Conservation (phyloP, 179 eudicot species). For the Dionaea muscipula region DNA sequence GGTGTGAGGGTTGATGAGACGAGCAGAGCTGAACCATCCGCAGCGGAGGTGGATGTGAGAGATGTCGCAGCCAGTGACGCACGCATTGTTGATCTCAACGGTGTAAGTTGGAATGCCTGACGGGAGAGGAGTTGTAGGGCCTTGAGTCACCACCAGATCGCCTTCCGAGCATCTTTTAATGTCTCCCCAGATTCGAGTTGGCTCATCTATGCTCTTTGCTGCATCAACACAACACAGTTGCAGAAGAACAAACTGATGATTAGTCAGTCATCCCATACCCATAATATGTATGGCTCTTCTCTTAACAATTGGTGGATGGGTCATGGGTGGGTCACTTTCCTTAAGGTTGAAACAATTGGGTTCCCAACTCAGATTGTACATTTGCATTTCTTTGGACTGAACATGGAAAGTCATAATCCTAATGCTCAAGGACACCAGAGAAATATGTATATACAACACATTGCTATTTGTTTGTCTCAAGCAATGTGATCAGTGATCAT, state of each 20-base stretch:
- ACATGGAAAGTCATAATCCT: too few relatives aligned
- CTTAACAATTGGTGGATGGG: too few relatives aligned
- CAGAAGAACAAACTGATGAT: background rate
- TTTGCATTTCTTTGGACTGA: too few relatives aligned
- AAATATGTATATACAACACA: too few relatives aligned
- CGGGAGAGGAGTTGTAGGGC: constrained; percentile 11
- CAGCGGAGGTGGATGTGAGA: constrained; percentile 13
- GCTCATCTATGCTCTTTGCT: constrained; percentile 4
- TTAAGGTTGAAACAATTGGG: too few relatives aligned
- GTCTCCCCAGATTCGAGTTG: constrained; percentile 13
- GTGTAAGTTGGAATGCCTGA: constrained; percentile 18
- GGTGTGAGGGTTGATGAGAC: constrained; percentile 12
- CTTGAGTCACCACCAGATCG: constrained; percentile 8
- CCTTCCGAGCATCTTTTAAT: constrained; percentile 7
- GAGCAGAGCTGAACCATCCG: constrained; percentile 22
- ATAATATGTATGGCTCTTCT: too few relatives aligned
- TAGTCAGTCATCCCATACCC: background rate
- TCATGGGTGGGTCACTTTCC: too few relatives aligned
- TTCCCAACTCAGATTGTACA: too few relatives aligned
- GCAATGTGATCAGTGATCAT: background rate
- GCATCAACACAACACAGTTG: background rate
- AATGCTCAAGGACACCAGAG: too few relatives aligned
- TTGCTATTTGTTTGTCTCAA: too few relatives aligned
- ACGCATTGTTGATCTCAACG: constrained; percentile 10
- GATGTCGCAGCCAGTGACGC: constrained; percentile 15